Percentiles rank a stretch among this genome's conserved stretches.
Evolutionary conservation across 2,329 filamentous ascomycete genomes (phyloP).

Genomic region (Aspergillus persii): DNA sequence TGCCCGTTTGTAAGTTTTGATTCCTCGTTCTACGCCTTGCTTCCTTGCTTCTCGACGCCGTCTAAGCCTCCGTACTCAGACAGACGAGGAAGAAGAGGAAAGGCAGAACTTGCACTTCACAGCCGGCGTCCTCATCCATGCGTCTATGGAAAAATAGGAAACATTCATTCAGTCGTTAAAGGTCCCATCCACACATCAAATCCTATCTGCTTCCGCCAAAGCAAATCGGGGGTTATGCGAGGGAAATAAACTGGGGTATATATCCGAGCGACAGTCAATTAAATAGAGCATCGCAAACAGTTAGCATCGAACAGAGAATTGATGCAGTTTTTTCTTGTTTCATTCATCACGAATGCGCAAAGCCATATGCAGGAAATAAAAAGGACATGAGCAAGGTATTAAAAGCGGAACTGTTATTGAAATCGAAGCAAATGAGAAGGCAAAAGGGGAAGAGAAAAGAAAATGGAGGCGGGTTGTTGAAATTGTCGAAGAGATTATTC

Average conservation of each 20-base stretch:
- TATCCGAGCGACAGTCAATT: slow-evolving; percentile 22
- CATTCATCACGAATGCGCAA: slow-evolving; percentile 1
- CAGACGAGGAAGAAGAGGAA: not conserved
- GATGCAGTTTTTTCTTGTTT: not conserved
- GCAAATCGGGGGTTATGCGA: slow-evolving; percentile 25
- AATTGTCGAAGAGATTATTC: not conserved
- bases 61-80: not conserved
- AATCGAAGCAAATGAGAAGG: not conserved
- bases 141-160: slow-evolving; percentile 21
- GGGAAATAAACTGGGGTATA: slow-evolving; percentile 25
- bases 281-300: slow-evolving; percentile 17
- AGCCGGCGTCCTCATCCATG: slow-evolving; percentile 13
- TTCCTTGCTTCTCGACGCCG: not conserved
- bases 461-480: not conserved
- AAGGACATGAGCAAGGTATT: not conserved
- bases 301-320: slow-evolving; percentile 8
- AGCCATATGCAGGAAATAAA: not conserved
- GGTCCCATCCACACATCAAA: slow-evolving; percentile 19
- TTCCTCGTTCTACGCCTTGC: not conserved
- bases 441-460: not conserved
- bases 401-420: not conserved
- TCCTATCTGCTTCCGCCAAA: slow-evolving; percentile 16
- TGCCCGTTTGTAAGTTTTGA: not conserved
- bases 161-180: slow-evolving; percentile 28
- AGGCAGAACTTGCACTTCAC: not conserved